Conservation (phyloP, 2,329 filamentous ascomycete genomes). For the Exophiala mesophila region DNA sequence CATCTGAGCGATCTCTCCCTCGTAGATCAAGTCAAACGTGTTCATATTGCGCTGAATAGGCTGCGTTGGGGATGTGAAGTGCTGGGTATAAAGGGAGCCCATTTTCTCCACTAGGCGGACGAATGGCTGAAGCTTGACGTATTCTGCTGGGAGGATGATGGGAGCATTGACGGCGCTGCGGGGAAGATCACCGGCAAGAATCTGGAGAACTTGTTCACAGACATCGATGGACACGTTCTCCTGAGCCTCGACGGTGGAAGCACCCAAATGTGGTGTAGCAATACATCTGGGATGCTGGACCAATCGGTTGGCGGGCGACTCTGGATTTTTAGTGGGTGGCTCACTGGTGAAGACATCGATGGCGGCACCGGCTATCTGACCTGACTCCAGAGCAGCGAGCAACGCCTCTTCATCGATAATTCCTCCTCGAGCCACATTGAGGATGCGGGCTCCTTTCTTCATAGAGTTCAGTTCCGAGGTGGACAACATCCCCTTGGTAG, state of each 20-base stretch:
- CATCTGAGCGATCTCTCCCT: constrained; percentile 66
- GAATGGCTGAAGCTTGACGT: constrained; percentile 70
- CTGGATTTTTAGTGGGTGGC: constrained; percentile 56
- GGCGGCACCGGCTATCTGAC: constrained; percentile 69
- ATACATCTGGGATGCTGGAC: constrained; percentile 67
- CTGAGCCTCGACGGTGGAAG: constrained; percentile 75
- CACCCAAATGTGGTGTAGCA: constrained; percentile 73
- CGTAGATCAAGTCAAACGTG: constrained; percentile 71
- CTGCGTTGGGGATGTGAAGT: constrained; percentile 47
- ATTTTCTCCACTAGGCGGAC: constrained; percentile 73
- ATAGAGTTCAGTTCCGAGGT: constrained; percentile 63
- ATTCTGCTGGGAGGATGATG: constrained; percentile 75
- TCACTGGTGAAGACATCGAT: constrained; percentile 77
- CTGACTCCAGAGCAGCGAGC: constrained; percentile 62
- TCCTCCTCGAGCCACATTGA: constrained; percentile 76
- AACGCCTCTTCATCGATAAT: constrained; percentile 74
- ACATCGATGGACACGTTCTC: constrained; percentile 81
- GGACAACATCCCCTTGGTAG: constrained; percentile 68
- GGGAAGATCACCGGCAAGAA: constrained; percentile 67
- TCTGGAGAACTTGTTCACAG: constrained; percentile 71
- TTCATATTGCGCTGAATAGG: constrained; percentile 51
- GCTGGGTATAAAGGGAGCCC: constrained; percentile 73
- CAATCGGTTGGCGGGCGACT: constrained; percentile 58
- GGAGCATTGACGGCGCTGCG: constrained; percentile 76
- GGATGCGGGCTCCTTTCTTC: constrained; percentile 67